Conservation (phyloP, 352 stramenopile genomes). For the Globisporangium barbulae region DNA sequence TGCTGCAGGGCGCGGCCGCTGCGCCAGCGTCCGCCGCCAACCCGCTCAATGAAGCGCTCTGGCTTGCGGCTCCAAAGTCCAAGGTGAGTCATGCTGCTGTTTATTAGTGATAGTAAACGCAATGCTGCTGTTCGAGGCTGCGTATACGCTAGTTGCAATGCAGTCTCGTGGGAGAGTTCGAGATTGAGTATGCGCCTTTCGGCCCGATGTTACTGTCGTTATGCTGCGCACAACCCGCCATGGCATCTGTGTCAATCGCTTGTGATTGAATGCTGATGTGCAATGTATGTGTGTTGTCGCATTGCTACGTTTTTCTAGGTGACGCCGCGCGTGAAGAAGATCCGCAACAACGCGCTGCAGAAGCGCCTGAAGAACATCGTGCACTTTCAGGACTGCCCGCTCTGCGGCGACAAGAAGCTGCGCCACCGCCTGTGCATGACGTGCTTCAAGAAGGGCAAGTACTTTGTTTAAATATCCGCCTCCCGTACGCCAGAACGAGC, state of each 20-base stretch:
- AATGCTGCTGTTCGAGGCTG: neutral
- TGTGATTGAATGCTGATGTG: neutral
- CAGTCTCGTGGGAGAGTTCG: neutral
- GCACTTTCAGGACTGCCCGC: slow-evolving; percentile 82
- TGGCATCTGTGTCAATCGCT: too few relatives aligned
- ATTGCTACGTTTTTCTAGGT: slow-evolving; percentile 36
- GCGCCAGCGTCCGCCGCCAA: slow-evolving; percentile 36
- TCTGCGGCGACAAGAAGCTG: slow-evolving; percentile 87
- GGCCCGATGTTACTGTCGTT: neutral
- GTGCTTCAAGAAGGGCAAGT: slow-evolving; percentile 91
- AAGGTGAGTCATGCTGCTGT: slow-evolving; percentile 44
- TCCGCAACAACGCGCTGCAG: slow-evolving; percentile 84
- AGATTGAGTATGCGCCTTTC: neutral
- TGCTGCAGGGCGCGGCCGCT: slow-evolving; percentile 29
- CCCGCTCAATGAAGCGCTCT: slow-evolving; percentile 69
- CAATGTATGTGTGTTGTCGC: neutral
- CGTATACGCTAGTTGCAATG: neutral
- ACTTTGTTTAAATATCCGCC: slow-evolving; percentile 66
- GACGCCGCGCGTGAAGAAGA: slow-evolving; percentile 83
- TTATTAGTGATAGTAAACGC: neutral
- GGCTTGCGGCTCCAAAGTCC: slow-evolving; percentile 82
- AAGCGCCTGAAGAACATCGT: slow-evolving; percentile 91
- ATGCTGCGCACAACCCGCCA: neutral
- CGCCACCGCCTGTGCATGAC: slow-evolving; percentile 88
- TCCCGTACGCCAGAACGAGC: slow-evolving; percentile 7